Conservation (phyloP, 1,139 yeast species). For the Lodderomyces orthopsilosis region DNA sequence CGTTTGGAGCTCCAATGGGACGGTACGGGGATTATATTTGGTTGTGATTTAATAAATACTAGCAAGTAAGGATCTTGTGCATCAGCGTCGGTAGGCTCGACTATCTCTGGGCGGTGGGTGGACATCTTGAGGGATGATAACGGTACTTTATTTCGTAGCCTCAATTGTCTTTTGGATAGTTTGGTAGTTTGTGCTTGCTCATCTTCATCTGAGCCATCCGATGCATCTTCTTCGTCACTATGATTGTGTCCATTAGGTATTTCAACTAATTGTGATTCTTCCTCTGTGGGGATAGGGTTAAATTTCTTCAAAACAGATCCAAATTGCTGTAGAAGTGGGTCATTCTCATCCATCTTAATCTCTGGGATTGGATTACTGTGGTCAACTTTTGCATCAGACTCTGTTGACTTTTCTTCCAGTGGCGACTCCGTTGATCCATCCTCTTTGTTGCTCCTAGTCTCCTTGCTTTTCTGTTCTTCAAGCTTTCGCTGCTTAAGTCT, state of each 20-base stretch:
- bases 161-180: constrained; percentile 41
- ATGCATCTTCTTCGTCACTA: constrained; percentile 6
- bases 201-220: constrained; percentile 1
- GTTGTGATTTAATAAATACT: constrained; percentile 61
- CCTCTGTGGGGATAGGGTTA: constrained; percentile 14
- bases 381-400: background rate
- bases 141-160: constrained; percentile 56
- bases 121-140: constrained; percentile 65
- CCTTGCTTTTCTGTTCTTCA: constrained; percentile 4
- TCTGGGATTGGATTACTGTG: background rate
- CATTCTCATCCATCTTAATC: constrained; percentile 12
- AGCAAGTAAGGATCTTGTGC: constrained; percentile 74
- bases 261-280: constrained; percentile 1
- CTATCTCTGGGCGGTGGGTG: constrained; percentile 62
- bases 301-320: constrained; percentile 44
- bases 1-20: constrained; percentile 79
- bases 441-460: background rate
- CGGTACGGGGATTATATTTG: constrained; percentile 77
- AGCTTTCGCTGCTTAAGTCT: constrained; percentile 51
- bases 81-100: constrained; percentile 87
- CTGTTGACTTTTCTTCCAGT: background rate
- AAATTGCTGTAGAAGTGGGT: constrained; percentile 41
- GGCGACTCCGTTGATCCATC: background rate
- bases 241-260: background rate
- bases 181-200: constrained; percentile 3